These are phyloP conservation scores for Phytopythium cucurbitacearum DNA, from an alignment of 352 stramenopile species.

Conservation along the genomic window DNA sequence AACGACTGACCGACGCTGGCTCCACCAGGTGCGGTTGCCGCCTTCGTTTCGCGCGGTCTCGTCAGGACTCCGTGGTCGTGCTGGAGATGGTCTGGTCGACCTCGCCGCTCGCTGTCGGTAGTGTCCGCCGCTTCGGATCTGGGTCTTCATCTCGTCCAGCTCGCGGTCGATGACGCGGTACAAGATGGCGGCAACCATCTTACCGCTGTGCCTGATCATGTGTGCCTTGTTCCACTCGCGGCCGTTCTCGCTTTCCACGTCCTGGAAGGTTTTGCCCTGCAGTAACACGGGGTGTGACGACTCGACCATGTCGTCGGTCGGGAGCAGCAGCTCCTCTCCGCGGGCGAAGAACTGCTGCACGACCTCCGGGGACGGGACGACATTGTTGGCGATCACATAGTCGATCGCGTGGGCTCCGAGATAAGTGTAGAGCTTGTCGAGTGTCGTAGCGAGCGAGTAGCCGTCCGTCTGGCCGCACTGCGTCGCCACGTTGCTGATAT, in stretches of 20 bases:
- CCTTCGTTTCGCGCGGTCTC: not conserved
- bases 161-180: constrained; percentile 87
- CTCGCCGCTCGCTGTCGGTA: constrained; percentile 12
- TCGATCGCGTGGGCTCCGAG: constrained; percentile 72
- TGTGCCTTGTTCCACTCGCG: constrained; percentile 77
- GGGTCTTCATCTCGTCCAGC: constrained; percentile 28
- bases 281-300: constrained; percentile 58
- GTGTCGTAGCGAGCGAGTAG: constrained; percentile 65
- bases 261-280: constrained; percentile 77
- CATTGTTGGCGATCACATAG: constrained; percentile 86
- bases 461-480: constrained; percentile 80
- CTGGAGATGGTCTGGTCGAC: not conserved
- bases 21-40: too few species aligned
- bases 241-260: constrained; percentile 15
- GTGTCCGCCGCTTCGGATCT: constrained; percentile 5
- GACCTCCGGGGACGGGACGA: constrained; percentile 40
- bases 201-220: constrained; percentile 85
- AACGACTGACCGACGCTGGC: too few species aligned
- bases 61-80: not conserved
- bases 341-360: constrained; percentile 65
- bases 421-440: constrained; percentile 63
- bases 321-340: constrained; percentile 67
- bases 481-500: constrained; percentile 85
- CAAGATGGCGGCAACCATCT: constrained; percentile 73
- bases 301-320: constrained; percentile 54